These are phyloP conservation scores for Salvia miltiorrhiza DNA, from an alignment of 257 asterid species.

Conservation along the genomic window DNA sequence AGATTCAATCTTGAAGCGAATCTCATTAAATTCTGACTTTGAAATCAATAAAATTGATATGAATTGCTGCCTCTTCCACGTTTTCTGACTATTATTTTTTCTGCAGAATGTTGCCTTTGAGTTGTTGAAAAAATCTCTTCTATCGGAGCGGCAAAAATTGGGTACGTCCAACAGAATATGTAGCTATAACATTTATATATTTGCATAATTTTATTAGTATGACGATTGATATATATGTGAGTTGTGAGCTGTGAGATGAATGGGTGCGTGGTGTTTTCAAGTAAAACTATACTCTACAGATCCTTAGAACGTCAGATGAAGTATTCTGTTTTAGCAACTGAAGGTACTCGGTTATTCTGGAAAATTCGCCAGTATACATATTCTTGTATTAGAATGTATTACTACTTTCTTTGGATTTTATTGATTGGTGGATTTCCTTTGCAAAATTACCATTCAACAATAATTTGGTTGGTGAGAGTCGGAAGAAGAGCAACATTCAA, in stretches of 20 bases:
- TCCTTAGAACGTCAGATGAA: constrained; percentile 79
- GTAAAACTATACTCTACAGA: constrained; percentile 45
- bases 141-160: constrained; percentile 34
- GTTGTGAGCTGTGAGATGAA: too few relatives aligned
- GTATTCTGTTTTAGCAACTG: constrained; percentile 86
- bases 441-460: background rate
- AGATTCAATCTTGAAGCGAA: too few relatives aligned
- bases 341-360: constrained; percentile 46
- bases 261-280: too few relatives aligned
- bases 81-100: constrained; percentile 16
- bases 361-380: background rate
- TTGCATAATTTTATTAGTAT: too few relatives aligned
- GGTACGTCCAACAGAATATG: too few relatives aligned
- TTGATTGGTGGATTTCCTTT: background rate
- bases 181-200: too few relatives aligned
- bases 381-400: constrained; percentile 5
- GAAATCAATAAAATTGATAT: too few relatives aligned
- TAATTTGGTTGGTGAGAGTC: too few relatives aligned
- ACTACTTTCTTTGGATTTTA: background rate
- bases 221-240: too few relatives aligned
- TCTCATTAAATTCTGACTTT: too few relatives aligned
- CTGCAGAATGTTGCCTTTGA: constrained; percentile 90
- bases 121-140: constrained; percentile 62
- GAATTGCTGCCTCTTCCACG: constrained; percentile 4
- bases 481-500: too few relatives aligned